These are phyloP conservation scores for Podospora didyma DNA, from an alignment of 495 filamentous ascomycete species.

Conservation along the genomic window DNA sequence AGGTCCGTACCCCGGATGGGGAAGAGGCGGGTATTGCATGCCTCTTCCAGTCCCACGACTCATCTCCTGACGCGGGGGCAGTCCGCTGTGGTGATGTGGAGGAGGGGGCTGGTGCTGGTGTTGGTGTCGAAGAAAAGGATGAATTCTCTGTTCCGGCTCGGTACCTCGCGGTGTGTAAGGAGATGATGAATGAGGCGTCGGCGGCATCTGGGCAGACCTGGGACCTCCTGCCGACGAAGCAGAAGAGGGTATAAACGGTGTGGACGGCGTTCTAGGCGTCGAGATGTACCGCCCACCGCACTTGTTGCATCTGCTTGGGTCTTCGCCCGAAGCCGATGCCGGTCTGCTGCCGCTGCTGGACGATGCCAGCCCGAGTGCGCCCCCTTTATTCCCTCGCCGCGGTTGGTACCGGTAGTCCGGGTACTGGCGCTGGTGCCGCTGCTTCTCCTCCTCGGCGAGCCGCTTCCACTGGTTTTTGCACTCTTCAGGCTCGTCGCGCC, in stretches of 20 bases:
- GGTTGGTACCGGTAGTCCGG: slow-evolving; percentile 95
- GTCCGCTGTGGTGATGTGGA: neutral
- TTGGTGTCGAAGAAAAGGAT: neutral
- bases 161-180: no score
- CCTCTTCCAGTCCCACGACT: neutral
- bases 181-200: no score
- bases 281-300: slow-evolving; percentile 62
- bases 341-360: slow-evolving; percentile 4
- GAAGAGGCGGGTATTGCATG: neutral
- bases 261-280: slow-evolving; percentile 50
- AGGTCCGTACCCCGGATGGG: neutral
- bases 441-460: slow-evolving; percentile 92
- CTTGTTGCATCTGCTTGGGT: slow-evolving; percentile 53
- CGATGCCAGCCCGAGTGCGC: neutral
- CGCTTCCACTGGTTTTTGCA: slow-evolving; percentile 83
- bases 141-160: no score
- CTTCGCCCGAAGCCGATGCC: slow-evolving; percentile 36
- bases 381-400: slow-evolving; percentile 59
- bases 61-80: neutral
- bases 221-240: slow-evolving; percentile 8
- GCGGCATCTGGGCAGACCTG: no score
- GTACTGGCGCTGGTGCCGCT: slow-evolving; percentile 83
- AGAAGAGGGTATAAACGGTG: slow-evolving; percentile 34
- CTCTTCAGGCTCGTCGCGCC: slow-evolving; percentile 70
- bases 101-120: neutral